phyloP scores from a whole-genome alignment of 1,139 yeast species.

The Ogataea hybrid region DNA sequence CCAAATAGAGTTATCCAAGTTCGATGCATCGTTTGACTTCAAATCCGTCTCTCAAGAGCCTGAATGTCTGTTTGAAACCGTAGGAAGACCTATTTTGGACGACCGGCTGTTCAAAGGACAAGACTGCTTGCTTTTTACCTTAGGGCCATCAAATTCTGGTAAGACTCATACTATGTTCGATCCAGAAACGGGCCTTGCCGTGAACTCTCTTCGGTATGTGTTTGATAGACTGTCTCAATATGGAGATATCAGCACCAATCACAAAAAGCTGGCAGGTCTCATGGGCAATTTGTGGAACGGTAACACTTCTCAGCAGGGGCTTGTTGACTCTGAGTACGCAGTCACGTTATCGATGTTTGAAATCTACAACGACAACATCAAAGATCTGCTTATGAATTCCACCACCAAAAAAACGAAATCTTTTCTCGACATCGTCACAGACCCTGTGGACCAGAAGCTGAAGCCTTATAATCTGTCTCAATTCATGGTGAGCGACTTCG shows the following conservation, averaged over 20 bases:
- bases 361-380: constrained; percentile 39
- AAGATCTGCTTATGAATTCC: constrained; percentile 36
- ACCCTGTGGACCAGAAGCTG: constrained; percentile 36
- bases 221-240: constrained; percentile 15
- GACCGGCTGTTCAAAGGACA: constrained; percentile 29
- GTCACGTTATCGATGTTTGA: constrained; percentile 43
- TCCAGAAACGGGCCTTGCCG: constrained; percentile 19
- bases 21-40: constrained; percentile 27
- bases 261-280: constrained; percentile 4
- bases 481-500: constrained; percentile 29
- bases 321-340: constrained; percentile 28
- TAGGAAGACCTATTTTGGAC: constrained; percentile 25
- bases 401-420: constrained; percentile 19
- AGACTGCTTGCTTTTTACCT: constrained; percentile 43
- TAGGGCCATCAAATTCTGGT: constrained; percentile 54
- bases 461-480: constrained; percentile 38
- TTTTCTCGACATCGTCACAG: constrained; percentile 28
- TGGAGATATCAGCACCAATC: constrained; percentile 9
- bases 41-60: constrained; percentile 20
- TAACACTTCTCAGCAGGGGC: neutral
- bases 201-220: constrained; percentile 20
- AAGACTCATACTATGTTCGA: constrained; percentile 37
- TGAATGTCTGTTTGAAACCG: constrained; percentile 11
- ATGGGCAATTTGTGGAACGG: constrained; percentile 16
- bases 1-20: constrained; percentile 24